phyloP scores from a whole-genome alignment of 1,139 yeast genomes.

The Tardiomyces blankii region DNA sequence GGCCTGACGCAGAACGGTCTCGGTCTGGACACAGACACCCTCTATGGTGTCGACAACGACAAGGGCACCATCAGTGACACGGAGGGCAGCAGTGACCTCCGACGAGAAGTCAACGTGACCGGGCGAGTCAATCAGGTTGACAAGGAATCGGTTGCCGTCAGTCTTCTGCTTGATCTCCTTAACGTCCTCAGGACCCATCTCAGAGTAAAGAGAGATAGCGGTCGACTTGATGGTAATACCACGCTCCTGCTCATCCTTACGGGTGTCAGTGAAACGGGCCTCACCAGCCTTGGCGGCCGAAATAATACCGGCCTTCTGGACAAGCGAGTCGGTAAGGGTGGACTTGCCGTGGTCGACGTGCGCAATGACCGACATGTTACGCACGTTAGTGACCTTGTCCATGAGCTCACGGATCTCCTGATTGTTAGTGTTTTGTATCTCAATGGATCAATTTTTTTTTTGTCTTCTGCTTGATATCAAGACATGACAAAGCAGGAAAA shows the following conservation, averaged over 20 bases:
- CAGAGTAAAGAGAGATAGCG: constrained; percentile 92
- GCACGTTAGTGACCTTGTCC: constrained; percentile 91
- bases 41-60: constrained; percentile 94
- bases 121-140: constrained; percentile 93
- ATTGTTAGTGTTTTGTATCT: too few relatives aligned
- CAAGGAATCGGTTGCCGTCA: constrained; percentile 60
- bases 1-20: constrained; percentile 87
- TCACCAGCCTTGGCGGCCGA: constrained; percentile 94
- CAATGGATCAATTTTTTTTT: too few relatives aligned
- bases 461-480: too few relatives aligned
- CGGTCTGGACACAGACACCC: constrained; percentile 96
- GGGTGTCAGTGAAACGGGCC: constrained; percentile 80
- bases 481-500: too few relatives aligned
- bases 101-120: constrained; percentile 97
- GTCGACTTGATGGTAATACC: constrained; percentile 97
- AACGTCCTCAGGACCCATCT: constrained; percentile 24
- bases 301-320: constrained; percentile 94
- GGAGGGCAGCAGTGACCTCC: constrained; percentile 90
- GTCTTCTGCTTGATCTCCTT: constrained; percentile 50
- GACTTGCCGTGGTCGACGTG: constrained; percentile 99
- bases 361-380: constrained; percentile 92
- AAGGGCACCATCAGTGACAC: constrained; percentile 94
- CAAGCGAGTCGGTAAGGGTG: constrained; percentile 78
- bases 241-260: constrained; percentile 91
- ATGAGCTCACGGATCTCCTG: constrained; percentile 84